A percentile compares a stretch with the other conserved stretches of the same genome.
Conservation (phyloP, 106 monocot species). For the Iris macrosiphon region DNA sequence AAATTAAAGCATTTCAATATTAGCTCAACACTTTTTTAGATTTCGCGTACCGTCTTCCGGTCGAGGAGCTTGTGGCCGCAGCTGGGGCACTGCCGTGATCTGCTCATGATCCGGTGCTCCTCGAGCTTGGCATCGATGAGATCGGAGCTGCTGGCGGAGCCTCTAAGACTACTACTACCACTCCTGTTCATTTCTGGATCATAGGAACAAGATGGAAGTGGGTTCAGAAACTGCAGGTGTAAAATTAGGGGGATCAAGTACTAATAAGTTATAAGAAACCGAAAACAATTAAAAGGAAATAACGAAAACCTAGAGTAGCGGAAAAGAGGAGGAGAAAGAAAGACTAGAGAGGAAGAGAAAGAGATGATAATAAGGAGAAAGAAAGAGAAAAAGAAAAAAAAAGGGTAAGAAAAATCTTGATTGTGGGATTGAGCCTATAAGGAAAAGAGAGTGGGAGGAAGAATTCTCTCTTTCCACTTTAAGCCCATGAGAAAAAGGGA, state of each 20-base stretch:
- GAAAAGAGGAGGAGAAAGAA: not conserved
- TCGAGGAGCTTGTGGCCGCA: constrained; percentile 81
- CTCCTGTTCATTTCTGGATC: constrained; percentile 32
- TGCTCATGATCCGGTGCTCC: constrained; percentile 56
- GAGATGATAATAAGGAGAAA: not conserved
- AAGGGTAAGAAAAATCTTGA: not conserved
- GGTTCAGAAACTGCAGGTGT: too few relatives aligned
- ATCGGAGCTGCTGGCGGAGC: constrained; percentile 30
- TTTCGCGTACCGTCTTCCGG: constrained; percentile 29
- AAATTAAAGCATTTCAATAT: too few relatives aligned
- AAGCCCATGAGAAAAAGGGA: constrained; percentile 23
- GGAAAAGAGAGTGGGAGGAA: not conserved
- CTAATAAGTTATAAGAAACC: not conserved
- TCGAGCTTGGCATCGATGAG: constrained; percentile 84
- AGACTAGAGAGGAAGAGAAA: constrained; percentile 2
- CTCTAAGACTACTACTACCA: constrained; percentile 11
- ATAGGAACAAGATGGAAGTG: not conserved
- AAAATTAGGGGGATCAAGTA: not conserved
- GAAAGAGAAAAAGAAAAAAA: constrained; percentile 2
- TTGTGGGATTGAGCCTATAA: constrained; percentile 6
- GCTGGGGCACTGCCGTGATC: constrained; percentile 58
- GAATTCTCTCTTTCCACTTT: constrained; percentile 17
- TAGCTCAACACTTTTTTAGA: not conserved
- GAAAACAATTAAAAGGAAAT: not conserved
- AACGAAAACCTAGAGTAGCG: not conserved